A percentile compares a stretch with the other conserved stretches of the same genome.
These are phyloP conservation scores for Suillus americanus DNA, from an alignment of 768 basidiomycete species.

Conservation along the genomic window DNA sequence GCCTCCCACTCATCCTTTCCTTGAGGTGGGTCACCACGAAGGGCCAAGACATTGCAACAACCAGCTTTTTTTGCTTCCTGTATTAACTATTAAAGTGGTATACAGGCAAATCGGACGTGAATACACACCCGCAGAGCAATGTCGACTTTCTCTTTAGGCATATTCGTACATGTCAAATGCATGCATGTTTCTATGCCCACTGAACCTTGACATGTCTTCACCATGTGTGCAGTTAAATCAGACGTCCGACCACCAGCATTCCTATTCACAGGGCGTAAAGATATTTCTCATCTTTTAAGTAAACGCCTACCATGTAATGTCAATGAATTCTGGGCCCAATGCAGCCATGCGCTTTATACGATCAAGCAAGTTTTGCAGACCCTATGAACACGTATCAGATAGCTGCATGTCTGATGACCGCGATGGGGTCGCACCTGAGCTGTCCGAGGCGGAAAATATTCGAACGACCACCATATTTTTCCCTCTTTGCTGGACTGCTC, in stretches of 20 bases:
- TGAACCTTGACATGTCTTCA: constrained; percentile 89
- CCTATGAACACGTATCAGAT: constrained; percentile 11
- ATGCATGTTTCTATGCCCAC: constrained; percentile 98
- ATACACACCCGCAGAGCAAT: constrained; percentile 76
- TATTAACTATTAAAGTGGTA: constrained; percentile 6
- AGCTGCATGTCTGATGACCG: background rate
- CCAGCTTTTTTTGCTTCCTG: constrained; percentile 89
- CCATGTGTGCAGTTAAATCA: constrained; percentile 90
- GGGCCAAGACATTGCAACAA: constrained; percentile 89
- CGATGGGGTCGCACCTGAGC: constrained; percentile 64
- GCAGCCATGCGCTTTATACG: constrained; percentile 98
- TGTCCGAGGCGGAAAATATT: constrained; percentile 96
- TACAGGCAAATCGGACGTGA: constrained; percentile 5
- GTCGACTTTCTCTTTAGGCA: constrained; percentile 96
- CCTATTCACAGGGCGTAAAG: constrained; percentile 44
- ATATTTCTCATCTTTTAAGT: constrained; percentile 1
- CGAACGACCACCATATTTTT: constrained; percentile 97
- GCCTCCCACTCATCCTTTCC: constrained; percentile 93
- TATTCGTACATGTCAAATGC: constrained; percentile 98
- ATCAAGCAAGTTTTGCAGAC: constrained; percentile 90
- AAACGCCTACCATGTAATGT: constrained; percentile 82
- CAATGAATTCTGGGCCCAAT: constrained; percentile 95
- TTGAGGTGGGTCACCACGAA: constrained; percentile 88
- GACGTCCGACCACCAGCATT: constrained; percentile 96
- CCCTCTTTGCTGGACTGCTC: constrained; percentile 81